phyloP scores from a whole-genome alignment of 1,284 basidiomycete species.

The Thecaphora thlaspeos region DNA sequence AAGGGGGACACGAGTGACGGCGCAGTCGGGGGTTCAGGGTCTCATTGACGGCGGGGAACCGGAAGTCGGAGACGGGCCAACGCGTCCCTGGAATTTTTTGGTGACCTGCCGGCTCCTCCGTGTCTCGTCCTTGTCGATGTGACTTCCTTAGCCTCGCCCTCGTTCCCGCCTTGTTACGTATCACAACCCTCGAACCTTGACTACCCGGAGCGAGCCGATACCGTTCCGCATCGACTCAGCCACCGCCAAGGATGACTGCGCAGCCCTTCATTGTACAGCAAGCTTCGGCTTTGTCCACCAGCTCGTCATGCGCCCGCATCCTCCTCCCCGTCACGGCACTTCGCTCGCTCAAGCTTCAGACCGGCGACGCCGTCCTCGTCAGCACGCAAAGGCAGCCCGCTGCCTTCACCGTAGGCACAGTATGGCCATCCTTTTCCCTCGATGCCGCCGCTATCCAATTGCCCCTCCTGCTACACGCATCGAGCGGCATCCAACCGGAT shows the following conservation, averaged over 20 bases:
- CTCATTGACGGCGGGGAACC: no score
- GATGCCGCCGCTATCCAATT: slow-evolving; percentile 17
- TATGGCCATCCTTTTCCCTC: slow-evolving; percentile 29
- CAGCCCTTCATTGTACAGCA: no score
- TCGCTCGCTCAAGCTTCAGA: slow-evolving; percentile 23
- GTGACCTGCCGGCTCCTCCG: no score
- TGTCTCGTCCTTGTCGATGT: no score
- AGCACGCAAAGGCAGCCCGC: background rate
- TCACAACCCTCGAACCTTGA: no score
- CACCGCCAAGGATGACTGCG: slow-evolving; percentile 1
- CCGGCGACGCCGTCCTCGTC: slow-evolving; percentile 20
- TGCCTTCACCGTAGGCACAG: slow-evolving; percentile 9
- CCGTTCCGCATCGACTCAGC: slow-evolving; percentile 15
- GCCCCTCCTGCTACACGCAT: slow-evolving; percentile 6
- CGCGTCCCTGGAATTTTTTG: no score
- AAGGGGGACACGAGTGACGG: no score
- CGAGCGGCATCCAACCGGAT: slow-evolving; percentile 8
- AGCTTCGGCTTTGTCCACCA: slow-evolving; percentile 4
- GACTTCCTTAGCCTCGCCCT: no score
- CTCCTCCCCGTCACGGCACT: slow-evolving; percentile 23
- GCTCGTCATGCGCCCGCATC: slow-evolving; percentile 16
- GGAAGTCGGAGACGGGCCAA: no score
- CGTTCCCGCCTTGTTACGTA: no score
- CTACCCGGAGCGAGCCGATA: no score
- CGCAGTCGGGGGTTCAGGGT: no score